A percentile compares a stretch with the other conserved stretches of the same genome.
These are phyloP conservation scores for Pseudocercospora vitis DNA, from an alignment of 2,329 filamentous ascomycete genomes.

Conservation along the genomic window DNA sequence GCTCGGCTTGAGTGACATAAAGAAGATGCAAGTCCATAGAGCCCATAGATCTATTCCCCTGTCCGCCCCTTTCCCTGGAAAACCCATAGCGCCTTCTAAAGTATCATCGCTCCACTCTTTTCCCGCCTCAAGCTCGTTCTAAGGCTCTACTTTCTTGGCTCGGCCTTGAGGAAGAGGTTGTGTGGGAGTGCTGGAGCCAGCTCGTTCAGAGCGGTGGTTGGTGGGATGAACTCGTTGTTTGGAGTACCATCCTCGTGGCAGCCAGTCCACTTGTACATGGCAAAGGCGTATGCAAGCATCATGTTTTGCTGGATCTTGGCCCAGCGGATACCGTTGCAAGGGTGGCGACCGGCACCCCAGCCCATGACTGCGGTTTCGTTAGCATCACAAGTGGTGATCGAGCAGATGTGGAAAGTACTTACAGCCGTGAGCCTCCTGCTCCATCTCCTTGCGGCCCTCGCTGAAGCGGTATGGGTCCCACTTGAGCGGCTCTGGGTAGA, in stretches of 20 bases:
- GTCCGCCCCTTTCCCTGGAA: neutral
- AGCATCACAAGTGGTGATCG: constrained; percentile 19
- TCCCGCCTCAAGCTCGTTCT: neutral
- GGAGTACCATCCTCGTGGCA: constrained; percentile 10
- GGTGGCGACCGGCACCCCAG: constrained; percentile 41
- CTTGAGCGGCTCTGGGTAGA: constrained; percentile 28
- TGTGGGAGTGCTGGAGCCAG: constrained; percentile 2
- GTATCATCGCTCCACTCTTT: neutral
- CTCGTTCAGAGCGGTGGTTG: constrained; percentile 2
- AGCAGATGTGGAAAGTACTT: constrained; percentile 23
- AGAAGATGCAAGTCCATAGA: neutral
- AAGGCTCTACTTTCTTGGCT: neutral
- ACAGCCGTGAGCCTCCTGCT: constrained; percentile 25
- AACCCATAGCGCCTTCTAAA: neutral
- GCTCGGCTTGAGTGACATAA: neutral
- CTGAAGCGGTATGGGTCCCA: constrained; percentile 13
- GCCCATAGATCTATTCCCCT: neutral
- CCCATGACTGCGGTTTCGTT: constrained; percentile 12
- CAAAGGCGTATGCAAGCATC: constrained; percentile 41
- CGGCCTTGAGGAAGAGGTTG: constrained; percentile 4
- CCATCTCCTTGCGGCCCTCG: constrained; percentile 23
- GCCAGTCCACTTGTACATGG: constrained; percentile 12
- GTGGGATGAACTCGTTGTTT: constrained; percentile 5
- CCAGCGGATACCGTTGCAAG: constrained; percentile 45
- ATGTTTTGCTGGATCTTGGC: constrained; percentile 53